Evolutionary conservation across 164 flowering plant genomes (phyloP).

Genomic region (Pachysandra terminalis): DNA sequence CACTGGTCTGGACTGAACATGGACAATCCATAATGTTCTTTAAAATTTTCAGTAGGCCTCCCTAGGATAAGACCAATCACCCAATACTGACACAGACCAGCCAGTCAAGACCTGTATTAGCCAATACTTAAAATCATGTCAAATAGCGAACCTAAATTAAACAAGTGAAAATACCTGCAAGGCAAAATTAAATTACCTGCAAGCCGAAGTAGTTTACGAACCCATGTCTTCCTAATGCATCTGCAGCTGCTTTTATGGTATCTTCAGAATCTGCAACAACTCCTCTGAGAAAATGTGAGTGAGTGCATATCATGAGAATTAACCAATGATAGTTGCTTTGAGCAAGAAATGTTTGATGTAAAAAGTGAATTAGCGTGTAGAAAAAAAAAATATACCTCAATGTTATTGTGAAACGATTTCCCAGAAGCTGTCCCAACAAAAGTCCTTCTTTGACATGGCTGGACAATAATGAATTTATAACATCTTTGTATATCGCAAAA

Average conservation of each 20-base stretch:
- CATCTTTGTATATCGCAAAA: slow-evolving; percentile 20
- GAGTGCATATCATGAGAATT: slow-evolving; percentile 6
- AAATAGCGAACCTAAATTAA: background rate
- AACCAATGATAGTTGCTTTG: slow-evolving; percentile 6
- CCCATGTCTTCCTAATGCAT: slow-evolving; percentile 70
- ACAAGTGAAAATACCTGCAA: too few relatives aligned
- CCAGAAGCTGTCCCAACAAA: slow-evolving; percentile 89
- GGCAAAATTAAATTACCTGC: slow-evolving; percentile 78
- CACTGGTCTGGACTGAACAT: too few relatives aligned
- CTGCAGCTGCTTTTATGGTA: slow-evolving; percentile 64
- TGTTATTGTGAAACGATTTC: slow-evolving; percentile 85
- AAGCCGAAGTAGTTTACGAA: slow-evolving; percentile 95
- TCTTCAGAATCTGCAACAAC: slow-evolving; percentile 83
- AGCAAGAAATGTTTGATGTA: background rate
- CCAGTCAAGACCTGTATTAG: too few relatives aligned
- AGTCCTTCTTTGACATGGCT: slow-evolving; percentile 86
- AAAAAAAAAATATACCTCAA: slow-evolving; percentile 45
- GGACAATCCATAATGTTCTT: too few relatives aligned
- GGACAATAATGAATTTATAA: slow-evolving; percentile 20
- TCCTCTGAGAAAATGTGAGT: slow-evolving; percentile 52
- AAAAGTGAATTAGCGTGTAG: background rate
- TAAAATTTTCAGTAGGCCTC: too few relatives aligned
- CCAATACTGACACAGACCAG: too few relatives aligned
- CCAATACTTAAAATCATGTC: background rate
- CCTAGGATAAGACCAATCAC: too few relatives aligned